Conservation (phyloP, 306 rosid species). For the Cicer bijugum region DNA sequence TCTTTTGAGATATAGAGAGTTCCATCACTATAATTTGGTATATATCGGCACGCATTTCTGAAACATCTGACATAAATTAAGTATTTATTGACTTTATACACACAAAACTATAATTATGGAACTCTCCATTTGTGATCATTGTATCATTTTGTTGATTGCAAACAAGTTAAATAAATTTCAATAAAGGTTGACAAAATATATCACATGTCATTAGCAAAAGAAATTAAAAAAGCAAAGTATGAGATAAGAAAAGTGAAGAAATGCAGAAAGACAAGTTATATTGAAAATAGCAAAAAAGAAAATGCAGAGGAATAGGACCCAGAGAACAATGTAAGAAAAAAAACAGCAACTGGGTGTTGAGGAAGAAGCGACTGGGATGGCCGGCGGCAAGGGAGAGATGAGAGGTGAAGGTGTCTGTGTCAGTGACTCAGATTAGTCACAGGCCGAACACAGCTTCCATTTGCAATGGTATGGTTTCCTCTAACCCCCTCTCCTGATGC, state of each 20-base stretch:
- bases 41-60: too few relatives aligned
- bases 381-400: background rate
- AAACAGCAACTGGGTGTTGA: background rate
- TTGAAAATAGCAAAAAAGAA: background rate
- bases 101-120: too few relatives aligned
- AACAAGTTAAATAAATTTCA: background rate
- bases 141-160: background rate
- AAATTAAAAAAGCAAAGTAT: background rate
- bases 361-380: background rate
- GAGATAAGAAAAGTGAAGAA: background rate
- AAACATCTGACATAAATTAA: too few relatives aligned
- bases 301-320: background rate
- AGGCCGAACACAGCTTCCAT: background rate
- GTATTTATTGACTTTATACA: too few relatives aligned
- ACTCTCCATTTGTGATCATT: background rate
- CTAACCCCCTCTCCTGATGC: background rate
- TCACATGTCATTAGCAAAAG: background rate
- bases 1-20: too few relatives aligned
- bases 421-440: background rate
- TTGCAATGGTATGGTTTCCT: too few relatives aligned
- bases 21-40: too few relatives aligned
- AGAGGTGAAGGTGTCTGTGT: background rate
- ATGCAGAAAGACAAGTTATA: background rate
- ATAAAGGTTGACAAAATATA: background rate
- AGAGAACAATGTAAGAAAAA: background rate